Base-by-base conservation (phyloP, 2,329 filamentous ascomycete genomes). In the Cytospora piceae region DNA sequence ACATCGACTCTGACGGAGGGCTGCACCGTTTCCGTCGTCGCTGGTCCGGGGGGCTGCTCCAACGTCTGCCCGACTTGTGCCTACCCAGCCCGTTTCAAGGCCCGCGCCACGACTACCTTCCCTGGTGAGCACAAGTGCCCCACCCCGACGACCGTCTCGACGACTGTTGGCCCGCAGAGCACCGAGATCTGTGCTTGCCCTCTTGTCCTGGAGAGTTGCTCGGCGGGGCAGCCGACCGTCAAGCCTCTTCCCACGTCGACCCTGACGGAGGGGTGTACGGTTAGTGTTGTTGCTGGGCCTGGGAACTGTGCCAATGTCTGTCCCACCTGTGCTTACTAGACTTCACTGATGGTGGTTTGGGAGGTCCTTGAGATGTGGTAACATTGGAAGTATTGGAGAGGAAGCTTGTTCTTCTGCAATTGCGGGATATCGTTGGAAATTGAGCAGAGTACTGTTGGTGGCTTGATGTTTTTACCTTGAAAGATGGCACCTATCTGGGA, bases 201-300 rank as follows among this genome's bases (percentile, higher is more conserved):
- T 22, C 8, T 17, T 3, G 14, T 34, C 24, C 11, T 15, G 17
- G 22, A 49, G 8, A 24, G 29, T 2, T 61, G 58, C 46, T 6
- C 49, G 31, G n/a, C 46, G 27, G 58, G 49, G 4, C n/a, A 61
- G 58, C 46, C 46, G 20, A 65, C 22, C 29, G 55, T 29, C 20
- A 34, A 24, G 14, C 54, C 49, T 39, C 49, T 54, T 51, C 58
- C 29, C 22, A 65, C 31, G 29, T 61, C 52, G 63, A 58, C 58
- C 14, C 20, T 53, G 20, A 20, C 39, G 27, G 46, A 53, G 31
- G 58, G 58, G 6, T 61, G 58, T n/a, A 51, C 53, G 20, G 46
- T 39, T 49, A 61, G 29, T 39, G 37, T 61, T 14, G 15, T 61
- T 32, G 58, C 32, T 39, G 58, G 58, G n/a, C 58, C 58, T n/a